Base-by-base conservation (phyloP, 805 yeast species). In the Komagataella pastoris region DNA sequence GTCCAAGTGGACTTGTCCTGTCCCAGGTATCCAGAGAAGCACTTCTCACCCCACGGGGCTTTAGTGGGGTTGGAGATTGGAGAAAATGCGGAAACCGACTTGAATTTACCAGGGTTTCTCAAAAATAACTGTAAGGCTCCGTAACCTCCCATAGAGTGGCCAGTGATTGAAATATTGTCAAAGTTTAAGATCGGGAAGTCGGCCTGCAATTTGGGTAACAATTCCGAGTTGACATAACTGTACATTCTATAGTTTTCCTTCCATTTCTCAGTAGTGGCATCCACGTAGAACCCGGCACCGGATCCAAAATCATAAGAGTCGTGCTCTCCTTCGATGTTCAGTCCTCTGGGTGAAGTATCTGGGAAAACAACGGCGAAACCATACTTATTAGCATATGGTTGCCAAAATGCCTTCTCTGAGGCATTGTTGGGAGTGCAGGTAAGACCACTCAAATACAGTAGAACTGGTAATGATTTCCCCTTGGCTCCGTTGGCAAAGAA, bases 91-190 rank as follows among this genome's bases (percentile, higher is more conserved):
- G 88, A 79, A 46, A 86, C 90, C 1, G 93, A 81, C 63, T 78
- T 78, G 72, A 85, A 91, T 59, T 71, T 72, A 1, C 81, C 83
- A 1, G 90, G 87, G 64, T 85, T 80, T 55, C 74, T 77, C 54
- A 91, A 68, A 57, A 73, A 77, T 14, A 78, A 75, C 54, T 84
- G 70, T 54, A 91, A 67, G 0, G 99, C 95, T 53, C 98, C 99
- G 64, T 78, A 88, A 1, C 99, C 99, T 50, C 99, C 99, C 98
- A 93, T 93, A 1, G 99, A 93, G 66, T 93, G 98, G 47, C 99
- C 99, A n/a, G 93, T 81, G 57, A 91, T 79, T 18, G 91, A 77
- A 50, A 81, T 75, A 46, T 77, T 82, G 45, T 68, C 64, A 55
- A 83, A 81, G 65, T 91, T 88, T 54, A 91, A 69, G 46, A 67